Conservation (phyloP, 2,329 filamentous ascomycete species). For the Kalmusia sp. region DNA sequence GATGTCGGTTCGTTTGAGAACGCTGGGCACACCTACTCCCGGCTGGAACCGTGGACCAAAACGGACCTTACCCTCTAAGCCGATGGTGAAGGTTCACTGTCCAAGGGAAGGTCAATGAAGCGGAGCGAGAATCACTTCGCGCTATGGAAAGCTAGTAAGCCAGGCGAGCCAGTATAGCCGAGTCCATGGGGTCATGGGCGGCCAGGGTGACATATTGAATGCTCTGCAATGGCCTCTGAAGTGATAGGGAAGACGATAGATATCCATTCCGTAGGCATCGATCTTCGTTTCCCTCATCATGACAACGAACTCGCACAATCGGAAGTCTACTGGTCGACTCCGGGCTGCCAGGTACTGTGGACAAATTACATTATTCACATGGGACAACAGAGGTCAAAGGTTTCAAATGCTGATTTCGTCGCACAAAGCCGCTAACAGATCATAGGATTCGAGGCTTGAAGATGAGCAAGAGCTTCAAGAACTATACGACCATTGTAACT, state of each 20-base stretch:
- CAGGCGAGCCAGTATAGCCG: conserved; percentile 86
- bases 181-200: conserved; percentile 85
- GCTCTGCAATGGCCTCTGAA: conserved; percentile 89
- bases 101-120: conserved; percentile 65
- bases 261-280: conserved; percentile 88
- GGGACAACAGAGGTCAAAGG: conserved; percentile 12
- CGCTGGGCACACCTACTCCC: conserved; percentile 81
- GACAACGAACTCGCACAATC: conserved; percentile 17
- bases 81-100: conserved; percentile 84
- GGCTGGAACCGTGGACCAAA: conserved; percentile 82
- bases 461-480: conserved; percentile 93
- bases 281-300: conserved; percentile 83
- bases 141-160: conserved; percentile 88
- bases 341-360: conserved; percentile 7
- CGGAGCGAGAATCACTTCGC: conserved; percentile 82
- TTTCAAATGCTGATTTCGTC: conserved; percentile 13
- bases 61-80: conserved; percentile 81
- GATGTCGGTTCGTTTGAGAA: conserved; percentile 85
- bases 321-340: conserved; percentile 12
- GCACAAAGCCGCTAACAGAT: conserved; percentile 16
- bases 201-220: conserved; percentile 95
- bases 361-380: conserved; percentile 19
- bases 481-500: conserved; percentile 89
- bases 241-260: conserved; percentile 82
- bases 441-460: conserved; percentile 68